A percentile compares a stretch with the other conserved stretches of the same genome.
These are phyloP conservation scores for Golubevia sp. DNA, from an alignment of 1,284 basidiomycete species.

Conservation along the genomic window DNA sequence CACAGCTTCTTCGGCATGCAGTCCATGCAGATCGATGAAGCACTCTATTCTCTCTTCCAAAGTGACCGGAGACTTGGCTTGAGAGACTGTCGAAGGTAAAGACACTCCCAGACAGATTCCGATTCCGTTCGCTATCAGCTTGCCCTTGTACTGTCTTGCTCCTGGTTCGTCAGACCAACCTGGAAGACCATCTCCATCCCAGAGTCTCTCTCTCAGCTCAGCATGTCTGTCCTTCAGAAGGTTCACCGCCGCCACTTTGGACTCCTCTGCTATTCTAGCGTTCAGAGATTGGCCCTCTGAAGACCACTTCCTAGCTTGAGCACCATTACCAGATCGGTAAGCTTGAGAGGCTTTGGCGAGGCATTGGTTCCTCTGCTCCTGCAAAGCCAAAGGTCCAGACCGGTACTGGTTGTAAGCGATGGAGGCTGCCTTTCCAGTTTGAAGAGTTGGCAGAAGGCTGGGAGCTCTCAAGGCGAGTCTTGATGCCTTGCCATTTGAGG, in stretches of 20 bases:
- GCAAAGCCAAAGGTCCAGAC: slow-evolving; percentile 81
- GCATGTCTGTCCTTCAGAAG: slow-evolving; percentile 76
- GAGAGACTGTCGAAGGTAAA: slow-evolving; percentile 12
- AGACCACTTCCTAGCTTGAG: slow-evolving; percentile 88
- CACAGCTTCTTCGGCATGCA: slow-evolving; percentile 88
- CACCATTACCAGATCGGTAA: slow-evolving; percentile 90
- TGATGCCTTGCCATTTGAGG: not conserved
- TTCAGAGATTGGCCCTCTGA: slow-evolving; percentile 91
- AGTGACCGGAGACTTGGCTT: slow-evolving; percentile 16
- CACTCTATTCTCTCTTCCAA: slow-evolving; percentile 69
- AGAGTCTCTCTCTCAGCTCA: slow-evolving; percentile 76
- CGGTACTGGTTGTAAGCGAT: slow-evolving; percentile 85
- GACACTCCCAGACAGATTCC: slow-evolving; percentile 51
- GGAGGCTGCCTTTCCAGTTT: slow-evolving; percentile 79
- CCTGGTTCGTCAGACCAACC: slow-evolving; percentile 80
- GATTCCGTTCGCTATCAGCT: slow-evolving; percentile 76
- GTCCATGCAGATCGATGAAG: slow-evolving; percentile 62
- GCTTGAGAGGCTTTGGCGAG: slow-evolving; percentile 94
- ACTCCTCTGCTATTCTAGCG: slow-evolving; percentile 84
- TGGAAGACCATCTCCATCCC: slow-evolving; percentile 22
- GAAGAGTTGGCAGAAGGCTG: slow-evolving; percentile 80
- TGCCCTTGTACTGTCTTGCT: slow-evolving; percentile 77
- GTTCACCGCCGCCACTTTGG: slow-evolving; percentile 75
- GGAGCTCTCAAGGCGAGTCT: slow-evolving; percentile 76
- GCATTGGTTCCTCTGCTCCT: slow-evolving; percentile 89